Conservation (phyloP, 257 asterid species). For the Solanum neorickii region DNA sequence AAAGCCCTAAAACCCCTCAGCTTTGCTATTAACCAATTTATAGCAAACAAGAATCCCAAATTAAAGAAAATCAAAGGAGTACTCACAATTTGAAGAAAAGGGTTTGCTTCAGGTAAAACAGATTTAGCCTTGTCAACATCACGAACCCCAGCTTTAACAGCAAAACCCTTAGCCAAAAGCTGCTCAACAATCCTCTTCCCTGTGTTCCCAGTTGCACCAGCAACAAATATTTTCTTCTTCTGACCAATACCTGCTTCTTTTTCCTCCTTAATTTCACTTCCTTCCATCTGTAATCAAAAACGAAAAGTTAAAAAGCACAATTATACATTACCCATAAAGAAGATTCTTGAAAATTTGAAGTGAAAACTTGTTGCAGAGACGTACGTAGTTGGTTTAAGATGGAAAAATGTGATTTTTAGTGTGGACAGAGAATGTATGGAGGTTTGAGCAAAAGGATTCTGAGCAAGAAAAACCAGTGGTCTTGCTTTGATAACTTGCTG, state of each 20-base stretch:
- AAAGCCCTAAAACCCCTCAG: neutral
- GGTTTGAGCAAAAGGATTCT: neutral
- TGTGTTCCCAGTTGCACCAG: constrained; percentile 90
- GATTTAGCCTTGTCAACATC: constrained; percentile 74
- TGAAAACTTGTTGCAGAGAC: neutral
- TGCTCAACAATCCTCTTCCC: constrained; percentile 93
- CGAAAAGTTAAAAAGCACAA: neutral
- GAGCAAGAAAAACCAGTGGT: neutral
- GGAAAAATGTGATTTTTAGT: neutral
- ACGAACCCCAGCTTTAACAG: constrained; percentile 88
- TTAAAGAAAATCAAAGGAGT: neutral
- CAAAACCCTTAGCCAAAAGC: constrained; percentile 80
- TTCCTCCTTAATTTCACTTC: constrained; percentile 46
- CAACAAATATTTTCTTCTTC: constrained; percentile 74
- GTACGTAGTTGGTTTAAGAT: neutral
- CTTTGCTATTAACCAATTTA: neutral
- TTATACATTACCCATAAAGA: neutral
- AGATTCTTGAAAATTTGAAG: neutral
- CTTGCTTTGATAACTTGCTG: neutral
- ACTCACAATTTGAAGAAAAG: constrained; percentile 76
- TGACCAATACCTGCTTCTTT: constrained; percentile 8
- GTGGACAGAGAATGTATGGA: constrained; percentile 2
- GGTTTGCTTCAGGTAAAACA: constrained; percentile 40
- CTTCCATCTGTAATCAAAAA: constrained; percentile 47
- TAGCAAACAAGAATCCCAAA: neutral